phyloP scores from a whole-genome alignment of 495 filamentous ascomycete genomes.

The Podospora appendiculata region DNA sequence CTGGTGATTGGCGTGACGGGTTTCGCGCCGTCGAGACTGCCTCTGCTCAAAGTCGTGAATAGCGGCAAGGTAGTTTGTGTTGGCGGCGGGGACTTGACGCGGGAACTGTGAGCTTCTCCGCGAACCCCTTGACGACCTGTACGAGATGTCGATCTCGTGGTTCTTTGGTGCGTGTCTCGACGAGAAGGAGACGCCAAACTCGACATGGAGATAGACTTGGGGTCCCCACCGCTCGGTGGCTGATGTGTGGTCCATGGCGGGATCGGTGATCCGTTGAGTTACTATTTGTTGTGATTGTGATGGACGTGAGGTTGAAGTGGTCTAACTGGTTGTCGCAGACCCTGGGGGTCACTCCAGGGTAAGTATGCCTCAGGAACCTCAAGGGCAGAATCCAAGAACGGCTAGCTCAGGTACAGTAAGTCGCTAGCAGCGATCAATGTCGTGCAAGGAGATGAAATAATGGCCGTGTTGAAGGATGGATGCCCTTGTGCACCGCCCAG shows the following conservation, averaged over 20 bases:
- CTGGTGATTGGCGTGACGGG: conserved; percentile 6
- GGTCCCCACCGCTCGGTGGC: conserved; percentile 21
- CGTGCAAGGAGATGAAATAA: not conserved
- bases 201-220: conserved; percentile 38
- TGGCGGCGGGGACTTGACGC: conserved; percentile 33
- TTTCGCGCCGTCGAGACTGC: conserved; percentile 6
- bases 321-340: not conserved
- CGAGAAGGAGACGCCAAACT: conserved; percentile 38
- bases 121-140: conserved; percentile 27
- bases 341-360: not conserved
- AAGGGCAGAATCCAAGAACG: too few relatives aligned
- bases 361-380: too few relatives aligned
- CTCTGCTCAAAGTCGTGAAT: conserved; percentile 23
- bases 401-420: too few relatives aligned
- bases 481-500: not conserved
- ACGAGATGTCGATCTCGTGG: conserved; percentile 36
- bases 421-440: too few relatives aligned
- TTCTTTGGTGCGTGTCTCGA: conserved; percentile 27
- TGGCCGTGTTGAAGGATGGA: not conserved
- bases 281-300: not conserved
- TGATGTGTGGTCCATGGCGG: conserved; percentile 21
- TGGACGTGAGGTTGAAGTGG: not conserved
- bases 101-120: conserved; percentile 31
- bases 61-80: conserved; percentile 33
- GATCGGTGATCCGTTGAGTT: conserved; percentile 12